Percentiles rank a stretch among this genome's conserved stretches.
These are phyloP conservation scores for Leccinum variicolor DNA, from an alignment of 768 basidiomycete species.

Conservation along the genomic window DNA sequence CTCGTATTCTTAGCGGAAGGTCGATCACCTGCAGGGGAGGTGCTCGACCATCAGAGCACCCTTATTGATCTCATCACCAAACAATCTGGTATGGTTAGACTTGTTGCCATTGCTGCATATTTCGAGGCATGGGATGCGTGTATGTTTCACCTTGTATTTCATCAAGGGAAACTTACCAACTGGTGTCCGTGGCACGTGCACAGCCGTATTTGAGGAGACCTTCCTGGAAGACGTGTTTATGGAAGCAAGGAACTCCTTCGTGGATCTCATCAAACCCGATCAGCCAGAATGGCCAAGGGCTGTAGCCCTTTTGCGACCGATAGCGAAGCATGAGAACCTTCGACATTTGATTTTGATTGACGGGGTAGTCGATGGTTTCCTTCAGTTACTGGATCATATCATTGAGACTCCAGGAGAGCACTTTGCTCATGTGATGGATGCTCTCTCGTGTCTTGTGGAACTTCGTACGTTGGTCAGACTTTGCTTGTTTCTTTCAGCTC, in stretches of 20 bases:
- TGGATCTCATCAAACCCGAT: conserved; percentile 2
- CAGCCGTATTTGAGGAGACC: not conserved
- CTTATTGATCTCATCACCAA: conserved; percentile 3
- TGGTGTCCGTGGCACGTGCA: not conserved
- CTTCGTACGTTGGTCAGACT: not conserved
- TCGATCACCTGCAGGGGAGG: not conserved
- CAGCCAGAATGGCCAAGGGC: conserved; percentile 15
- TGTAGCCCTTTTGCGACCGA: conserved; percentile 14
- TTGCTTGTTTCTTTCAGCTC: not conserved
- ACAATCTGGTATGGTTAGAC: conserved; percentile 6
- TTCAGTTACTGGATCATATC: conserved; percentile 6
- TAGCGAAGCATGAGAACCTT: conserved; percentile 12
- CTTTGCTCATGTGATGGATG: conserved; percentile 17
- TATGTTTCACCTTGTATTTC: not conserved
- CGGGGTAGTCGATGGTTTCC: conserved; percentile 8
- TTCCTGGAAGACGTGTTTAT: conserved; percentile 2
- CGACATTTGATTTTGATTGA: conserved; percentile 7
- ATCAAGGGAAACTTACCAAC: not conserved
- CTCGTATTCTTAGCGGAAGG: conserved; percentile 7
- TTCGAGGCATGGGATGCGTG: conserved; percentile 10
- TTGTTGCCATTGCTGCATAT: conserved; percentile 14
- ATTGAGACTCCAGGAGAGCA: conserved; percentile 1
- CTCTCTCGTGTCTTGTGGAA: conserved; percentile 11
- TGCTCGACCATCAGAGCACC: conserved; percentile 1
- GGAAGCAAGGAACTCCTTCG: conserved; percentile 5